These are phyloP conservation scores for Solanum bulbocastanum DNA, from an alignment of 257 asterid genomes.

Conservation along the genomic window DNA sequence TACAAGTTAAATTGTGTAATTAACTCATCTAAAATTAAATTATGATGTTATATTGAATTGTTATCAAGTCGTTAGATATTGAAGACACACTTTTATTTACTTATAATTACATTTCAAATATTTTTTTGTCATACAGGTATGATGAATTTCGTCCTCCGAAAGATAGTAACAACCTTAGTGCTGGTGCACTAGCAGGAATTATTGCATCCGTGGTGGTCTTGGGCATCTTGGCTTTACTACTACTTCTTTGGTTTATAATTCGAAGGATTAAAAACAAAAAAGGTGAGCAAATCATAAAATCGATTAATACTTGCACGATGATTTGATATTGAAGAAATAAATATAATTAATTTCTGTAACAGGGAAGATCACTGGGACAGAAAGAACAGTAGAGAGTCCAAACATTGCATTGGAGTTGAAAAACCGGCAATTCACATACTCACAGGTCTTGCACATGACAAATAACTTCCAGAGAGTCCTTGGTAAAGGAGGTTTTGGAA, in stretches of 20 bases:
- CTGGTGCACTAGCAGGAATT: background rate
- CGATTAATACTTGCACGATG: background rate
- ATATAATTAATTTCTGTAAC: background rate
- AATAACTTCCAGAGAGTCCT: slow-evolving; percentile 6
- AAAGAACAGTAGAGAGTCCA: background rate
- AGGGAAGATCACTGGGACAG: background rate
- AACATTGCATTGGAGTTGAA: background rate
- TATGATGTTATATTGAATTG: background rate
- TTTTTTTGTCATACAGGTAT: background rate
- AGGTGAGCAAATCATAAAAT: background rate
- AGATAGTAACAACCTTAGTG: background rate
- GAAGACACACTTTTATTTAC: background rate
- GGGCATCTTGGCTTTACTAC: background rate
- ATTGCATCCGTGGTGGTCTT: background rate
- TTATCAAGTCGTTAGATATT: background rate
- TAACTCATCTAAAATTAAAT: background rate
- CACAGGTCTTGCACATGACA: background rate
- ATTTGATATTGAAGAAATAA: background rate
- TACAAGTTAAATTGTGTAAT: too few species aligned
- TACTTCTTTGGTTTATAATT: background rate
- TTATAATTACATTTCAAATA: background rate
- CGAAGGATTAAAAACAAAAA: background rate
- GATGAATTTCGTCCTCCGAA: background rate
- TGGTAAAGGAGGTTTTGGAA: slow-evolving; percentile 15
- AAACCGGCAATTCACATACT: slow-evolving; percentile 7